These are phyloP conservation scores for Trichoderma oligosporum DNA, from an alignment of 2,329 filamentous ascomycete species.

Conservation along the genomic window DNA sequence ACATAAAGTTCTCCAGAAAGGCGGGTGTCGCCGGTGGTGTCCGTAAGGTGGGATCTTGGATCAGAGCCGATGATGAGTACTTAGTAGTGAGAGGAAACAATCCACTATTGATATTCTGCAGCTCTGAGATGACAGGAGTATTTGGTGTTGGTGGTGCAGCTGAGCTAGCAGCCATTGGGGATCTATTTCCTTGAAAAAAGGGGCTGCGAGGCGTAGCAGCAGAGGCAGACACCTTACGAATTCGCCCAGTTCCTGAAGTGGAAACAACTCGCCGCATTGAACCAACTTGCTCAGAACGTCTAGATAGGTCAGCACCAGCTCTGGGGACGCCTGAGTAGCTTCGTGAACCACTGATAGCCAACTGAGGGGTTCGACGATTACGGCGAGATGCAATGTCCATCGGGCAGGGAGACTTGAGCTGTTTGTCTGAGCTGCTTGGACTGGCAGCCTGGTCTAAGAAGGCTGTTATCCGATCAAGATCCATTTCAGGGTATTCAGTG, in stretches of 20 bases:
- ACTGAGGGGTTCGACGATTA: slow-evolving; percentile 42
- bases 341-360: slow-evolving; percentile 45
- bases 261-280: slow-evolving; percentile 55
- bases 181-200: slow-evolving; percentile 42
- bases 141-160: slow-evolving; percentile 49
- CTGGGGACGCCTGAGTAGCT: slow-evolving; percentile 44
- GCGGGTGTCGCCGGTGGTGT: slow-evolving; percentile 54
- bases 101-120: slow-evolving; percentile 37
- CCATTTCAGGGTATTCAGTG: slow-evolving; percentile 11
- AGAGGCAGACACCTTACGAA: slow-evolving; percentile 34
- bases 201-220: slow-evolving; percentile 30
- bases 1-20: slow-evolving; percentile 39
- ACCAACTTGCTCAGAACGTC: slow-evolving; percentile 43
- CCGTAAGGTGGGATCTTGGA: slow-evolving; percentile 44
- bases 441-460: slow-evolving; percentile 23
- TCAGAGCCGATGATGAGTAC: slow-evolving; percentile 27
- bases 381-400: slow-evolving; percentile 54
- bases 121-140: slow-evolving; percentile 42
- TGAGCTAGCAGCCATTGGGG: slow-evolving; percentile 39
- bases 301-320: slow-evolving; percentile 46
- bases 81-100: slow-evolving; percentile 34
- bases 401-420: slow-evolving; percentile 47
- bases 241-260: slow-evolving; percentile 40
- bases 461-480: slow-evolving; percentile 16
- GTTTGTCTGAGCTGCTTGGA: slow-evolving; percentile 21